Evolutionary conservation across 2,329 filamentous ascomycete genomes (phyloP).

Genomic region (Arachnopeziza araneosa): DNA sequence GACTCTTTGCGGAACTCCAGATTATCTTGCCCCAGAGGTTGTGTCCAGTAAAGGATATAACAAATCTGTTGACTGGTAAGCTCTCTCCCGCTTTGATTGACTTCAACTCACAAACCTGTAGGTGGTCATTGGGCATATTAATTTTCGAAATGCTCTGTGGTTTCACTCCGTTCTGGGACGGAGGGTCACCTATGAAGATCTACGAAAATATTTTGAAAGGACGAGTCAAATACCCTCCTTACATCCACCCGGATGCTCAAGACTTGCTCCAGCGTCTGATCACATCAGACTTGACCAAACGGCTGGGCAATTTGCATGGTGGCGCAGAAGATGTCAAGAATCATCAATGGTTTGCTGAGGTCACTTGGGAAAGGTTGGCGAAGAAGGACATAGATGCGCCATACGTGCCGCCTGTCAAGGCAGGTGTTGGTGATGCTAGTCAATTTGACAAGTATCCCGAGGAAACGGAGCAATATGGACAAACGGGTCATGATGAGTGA

Average conservation of each 20-base stretch:
- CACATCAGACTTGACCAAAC: constrained; percentile 89
- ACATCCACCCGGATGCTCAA: constrained; percentile 90
- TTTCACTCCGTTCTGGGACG: constrained; percentile 98
- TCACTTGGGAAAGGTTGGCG: constrained; percentile 91
- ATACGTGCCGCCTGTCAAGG: constrained; percentile 92
- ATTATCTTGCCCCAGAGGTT: constrained; percentile 95
- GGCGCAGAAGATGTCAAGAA: constrained; percentile 90
- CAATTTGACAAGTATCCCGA: constrained; percentile 98
- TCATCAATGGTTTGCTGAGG: constrained; percentile 94
- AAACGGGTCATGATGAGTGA: constrained; percentile 76
- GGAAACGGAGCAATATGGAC: constrained; percentile 88
- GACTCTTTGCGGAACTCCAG: constrained; percentile 95
- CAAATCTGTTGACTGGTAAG: constrained; percentile 97
- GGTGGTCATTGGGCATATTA: constrained; percentile 97
- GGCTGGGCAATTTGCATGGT: constrained; percentile 87
- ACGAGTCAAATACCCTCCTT: constrained; percentile 92
- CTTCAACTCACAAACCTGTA: constrained; percentile 33
- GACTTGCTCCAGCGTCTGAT: constrained; percentile 90
- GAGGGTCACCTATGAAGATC: constrained; percentile 96
- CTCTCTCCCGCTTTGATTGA: constrained; percentile 18
- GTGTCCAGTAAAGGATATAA: constrained; percentile 99
- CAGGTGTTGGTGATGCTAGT: constrained; percentile 89
- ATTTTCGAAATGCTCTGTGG: constrained; percentile 99
- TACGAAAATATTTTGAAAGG: constrained; percentile 99
- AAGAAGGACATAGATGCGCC: constrained; percentile 98